Conservation (phyloP, 805 yeast species). For the Cephaloascus fragrans region DNA sequence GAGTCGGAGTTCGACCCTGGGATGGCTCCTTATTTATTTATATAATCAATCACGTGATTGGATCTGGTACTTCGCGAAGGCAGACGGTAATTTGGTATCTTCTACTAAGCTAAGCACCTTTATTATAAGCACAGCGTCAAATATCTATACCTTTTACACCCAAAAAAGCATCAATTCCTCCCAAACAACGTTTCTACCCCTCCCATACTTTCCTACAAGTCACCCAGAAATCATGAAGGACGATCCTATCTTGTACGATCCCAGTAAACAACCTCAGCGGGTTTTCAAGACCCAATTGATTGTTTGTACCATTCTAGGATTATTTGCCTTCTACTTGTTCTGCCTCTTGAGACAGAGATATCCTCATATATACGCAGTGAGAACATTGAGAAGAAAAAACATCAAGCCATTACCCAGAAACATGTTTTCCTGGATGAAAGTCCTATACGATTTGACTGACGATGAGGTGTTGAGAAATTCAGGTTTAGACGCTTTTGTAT, state of each 20-base stretch:
- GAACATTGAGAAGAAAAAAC: conserved; percentile 37
- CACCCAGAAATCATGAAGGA: conserved; percentile 9
- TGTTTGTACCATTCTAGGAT: conserved; percentile 38
- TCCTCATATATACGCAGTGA: conserved; percentile 48
- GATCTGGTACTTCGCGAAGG: too few species aligned
- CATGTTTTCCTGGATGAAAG: conserved; percentile 44
- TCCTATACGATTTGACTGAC: conserved; percentile 34
- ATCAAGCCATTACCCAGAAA: conserved; percentile 35
- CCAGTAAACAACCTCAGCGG: conserved; percentile 34
- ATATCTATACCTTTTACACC: too few species aligned
- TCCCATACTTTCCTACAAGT: too few species aligned
- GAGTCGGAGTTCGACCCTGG: too few species aligned
- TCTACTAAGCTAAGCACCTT: too few species aligned
- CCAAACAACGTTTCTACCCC: too few species aligned
- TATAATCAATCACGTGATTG: too few species aligned
- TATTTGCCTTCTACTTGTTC: conserved; percentile 34
- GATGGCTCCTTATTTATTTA: too few species aligned
- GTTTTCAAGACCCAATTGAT: conserved; percentile 46
- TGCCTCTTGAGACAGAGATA: conserved; percentile 42
- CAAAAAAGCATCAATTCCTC: too few species aligned
- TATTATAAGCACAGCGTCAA: too few species aligned
- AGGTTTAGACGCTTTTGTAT: conserved; percentile 51
- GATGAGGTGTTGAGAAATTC: conserved; percentile 46
- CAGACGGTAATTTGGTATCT: too few species aligned
- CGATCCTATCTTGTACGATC: conserved; percentile 31